Evolutionary conservation across 1,284 basidiomycete genomes (phyloP).

Genomic region (Peniophora sp.): DNA sequence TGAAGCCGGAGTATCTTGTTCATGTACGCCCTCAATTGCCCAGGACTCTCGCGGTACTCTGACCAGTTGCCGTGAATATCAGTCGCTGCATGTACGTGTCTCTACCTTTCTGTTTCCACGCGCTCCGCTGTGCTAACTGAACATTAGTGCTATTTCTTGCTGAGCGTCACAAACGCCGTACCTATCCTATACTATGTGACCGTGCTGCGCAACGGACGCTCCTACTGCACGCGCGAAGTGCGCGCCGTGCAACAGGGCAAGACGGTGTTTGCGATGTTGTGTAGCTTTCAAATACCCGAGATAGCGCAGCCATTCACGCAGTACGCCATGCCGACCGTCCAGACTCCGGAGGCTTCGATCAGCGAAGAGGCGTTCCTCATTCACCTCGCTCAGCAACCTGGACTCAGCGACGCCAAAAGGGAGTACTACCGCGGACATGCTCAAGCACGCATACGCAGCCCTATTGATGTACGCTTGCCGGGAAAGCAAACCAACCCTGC

Average conservation of each 20-base stretch:
- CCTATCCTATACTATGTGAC: slow-evolving; percentile 86
- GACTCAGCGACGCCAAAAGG: slow-evolving; percentile 23
- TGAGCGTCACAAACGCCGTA: slow-evolving; percentile 66
- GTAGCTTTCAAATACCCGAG: slow-evolving; percentile 82
- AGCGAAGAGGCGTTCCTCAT: slow-evolving; percentile 38
- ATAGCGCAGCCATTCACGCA: slow-evolving; percentile 62
- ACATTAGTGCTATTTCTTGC: slow-evolving; percentile 74
- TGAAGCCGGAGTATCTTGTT: slow-evolving; percentile 58
- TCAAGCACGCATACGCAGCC: slow-evolving; percentile 42
- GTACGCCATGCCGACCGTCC: slow-evolving; percentile 53
- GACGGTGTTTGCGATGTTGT: slow-evolving; percentile 77
- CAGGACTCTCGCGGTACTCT: slow-evolving; percentile 18
- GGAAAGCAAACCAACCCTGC: slow-evolving; percentile 28
- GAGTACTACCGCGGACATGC: slow-evolving; percentile 32
- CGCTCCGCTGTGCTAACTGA: background rate
- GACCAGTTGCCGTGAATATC: slow-evolving; percentile 21
- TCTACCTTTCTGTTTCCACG: background rate
- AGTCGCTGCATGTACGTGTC: background rate
- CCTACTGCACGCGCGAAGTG: slow-evolving; percentile 69
- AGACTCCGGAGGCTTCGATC: slow-evolving; percentile 58
- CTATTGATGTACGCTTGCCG: slow-evolving; percentile 58
- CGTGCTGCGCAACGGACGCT: slow-evolving; percentile 72
- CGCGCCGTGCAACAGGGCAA: slow-evolving; percentile 71
- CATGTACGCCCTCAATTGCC: slow-evolving; percentile 41
- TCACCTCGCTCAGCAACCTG: slow-evolving; percentile 17